A percentile compares a stretch with the other conserved stretches of the same genome.
Evolutionary conservation across 176 grass and related monocot species (phyloP).

Genomic region (Triticum dicoccoides): DNA sequence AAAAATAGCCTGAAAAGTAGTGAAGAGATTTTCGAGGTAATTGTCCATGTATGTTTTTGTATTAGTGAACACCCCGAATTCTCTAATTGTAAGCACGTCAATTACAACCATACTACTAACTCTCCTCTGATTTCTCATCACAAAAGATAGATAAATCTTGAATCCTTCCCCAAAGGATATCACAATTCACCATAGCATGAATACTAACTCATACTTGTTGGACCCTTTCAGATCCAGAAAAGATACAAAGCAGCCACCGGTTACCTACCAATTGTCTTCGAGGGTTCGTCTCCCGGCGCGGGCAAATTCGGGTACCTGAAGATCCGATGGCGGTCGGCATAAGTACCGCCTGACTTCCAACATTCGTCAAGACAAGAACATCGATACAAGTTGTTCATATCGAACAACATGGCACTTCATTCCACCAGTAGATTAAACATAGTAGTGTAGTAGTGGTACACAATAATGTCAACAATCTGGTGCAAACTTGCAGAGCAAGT

Average conservation of each 20-base stretch:
- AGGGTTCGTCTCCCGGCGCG: slow-evolving; percentile 85
- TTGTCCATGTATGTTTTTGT: neutral
- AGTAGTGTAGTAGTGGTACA: neutral
- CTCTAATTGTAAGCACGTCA: neutral
- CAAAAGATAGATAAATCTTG: neutral
- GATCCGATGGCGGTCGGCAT: slow-evolving; percentile 34
- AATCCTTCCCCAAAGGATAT: neutral
- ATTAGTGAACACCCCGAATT: neutral
- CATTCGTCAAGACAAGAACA: neutral
- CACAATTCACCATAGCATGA: neutral
- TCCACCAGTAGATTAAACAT: neutral
- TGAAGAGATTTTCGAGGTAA: slow-evolving; percentile 81
- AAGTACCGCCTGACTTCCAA: neutral
- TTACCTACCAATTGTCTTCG: slow-evolving; percentile 76
- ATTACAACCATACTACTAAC: neutral
- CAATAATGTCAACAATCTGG: neutral
- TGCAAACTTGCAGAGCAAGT: neutral
- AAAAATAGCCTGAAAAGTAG: slow-evolving; percentile 79
- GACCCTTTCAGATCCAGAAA: slow-evolving; percentile 70
- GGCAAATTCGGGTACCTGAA: slow-evolving; percentile 87
- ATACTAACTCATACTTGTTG: slow-evolving; percentile 7
- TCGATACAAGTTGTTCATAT: neutral
- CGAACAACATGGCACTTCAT: neutral
- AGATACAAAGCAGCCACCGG: slow-evolving; percentile 90
- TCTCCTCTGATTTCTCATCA: neutral